A percentile compares a stretch with the other conserved stretches of the same genome.
These are phyloP conservation scores for Telfairia occidentalis DNA, from an alignment of 331 rosid genomes.

Conservation along the genomic window DNA sequence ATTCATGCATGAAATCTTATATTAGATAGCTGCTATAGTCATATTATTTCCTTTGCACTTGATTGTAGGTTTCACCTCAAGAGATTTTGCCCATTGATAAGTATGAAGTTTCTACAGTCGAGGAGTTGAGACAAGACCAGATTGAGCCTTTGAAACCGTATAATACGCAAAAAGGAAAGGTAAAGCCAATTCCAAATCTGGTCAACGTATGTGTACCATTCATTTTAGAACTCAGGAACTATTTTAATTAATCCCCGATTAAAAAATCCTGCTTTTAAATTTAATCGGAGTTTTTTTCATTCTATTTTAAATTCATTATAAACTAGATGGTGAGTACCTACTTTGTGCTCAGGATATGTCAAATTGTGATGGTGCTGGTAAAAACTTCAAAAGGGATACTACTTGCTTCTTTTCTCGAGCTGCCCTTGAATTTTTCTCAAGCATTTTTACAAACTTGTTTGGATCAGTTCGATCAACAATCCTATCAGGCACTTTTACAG, in stretches of 20 bases:
- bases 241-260: not conserved
- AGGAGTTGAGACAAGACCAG: conserved; percentile 39
- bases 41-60: conserved; percentile 12
- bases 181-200: conserved; percentile 18
- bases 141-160: conserved; percentile 28
- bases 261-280: not conserved
- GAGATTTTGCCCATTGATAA: conserved; percentile 63
- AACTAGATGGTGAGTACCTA: conserved; percentile 13
- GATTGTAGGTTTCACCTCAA: conserved; percentile 61
- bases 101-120: conserved; percentile 46
- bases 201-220: not conserved
- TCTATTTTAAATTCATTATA: not conserved
- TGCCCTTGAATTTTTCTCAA: conserved; percentile 54
- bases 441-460: conserved; percentile 42
- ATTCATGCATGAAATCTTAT: not conserved
- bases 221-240: not conserved
- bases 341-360: conserved; percentile 37
- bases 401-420: conserved; percentile 61
- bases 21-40: conserved; percentile 7
- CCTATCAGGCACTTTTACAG: conserved; percentile 28
- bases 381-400: conserved; percentile 32
- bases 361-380: conserved; percentile 21
- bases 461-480: conserved; percentile 44
- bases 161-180: conserved; percentile 41
- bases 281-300: not conserved